Conservation (phyloP, 2,329 filamentous ascomycete species). For the Trichoderma semiorbis region DNA sequence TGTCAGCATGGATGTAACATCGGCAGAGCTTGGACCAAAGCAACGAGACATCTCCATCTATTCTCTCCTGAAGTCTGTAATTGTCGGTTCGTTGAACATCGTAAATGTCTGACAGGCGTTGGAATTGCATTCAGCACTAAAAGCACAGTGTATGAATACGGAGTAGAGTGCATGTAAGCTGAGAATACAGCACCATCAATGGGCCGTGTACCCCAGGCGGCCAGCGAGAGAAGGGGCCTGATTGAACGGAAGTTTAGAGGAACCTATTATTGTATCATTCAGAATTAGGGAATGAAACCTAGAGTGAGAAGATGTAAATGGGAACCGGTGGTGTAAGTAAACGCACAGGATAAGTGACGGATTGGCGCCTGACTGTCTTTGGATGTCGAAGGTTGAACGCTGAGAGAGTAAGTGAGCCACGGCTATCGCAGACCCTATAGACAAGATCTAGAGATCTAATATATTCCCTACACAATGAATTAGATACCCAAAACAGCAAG, state of each 20-base stretch:
- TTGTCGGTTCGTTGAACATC: neutral
- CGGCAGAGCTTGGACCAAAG: neutral
- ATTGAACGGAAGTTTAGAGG: neutral
- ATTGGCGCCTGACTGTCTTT: neutral
- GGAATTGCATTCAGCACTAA: neutral
- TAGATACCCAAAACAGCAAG: neutral
- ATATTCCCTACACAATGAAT: neutral
- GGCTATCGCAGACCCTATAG: neutral
- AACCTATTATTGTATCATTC: neutral
- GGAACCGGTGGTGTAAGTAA: neutral
- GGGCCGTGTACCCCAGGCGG: neutral
- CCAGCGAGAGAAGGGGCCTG: neutral
- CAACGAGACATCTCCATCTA: neutral
- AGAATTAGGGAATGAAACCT: neutral
- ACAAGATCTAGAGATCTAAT: neutral
- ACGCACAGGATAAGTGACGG: neutral
- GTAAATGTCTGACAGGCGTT: neutral
- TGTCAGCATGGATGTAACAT: neutral
- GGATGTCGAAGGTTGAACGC: neutral
- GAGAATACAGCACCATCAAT: neutral
- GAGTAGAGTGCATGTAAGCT: neutral
- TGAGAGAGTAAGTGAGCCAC: neutral
- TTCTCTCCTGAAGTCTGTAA: neutral
- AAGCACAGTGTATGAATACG: neutral
- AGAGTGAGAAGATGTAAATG: neutral